Evolutionary conservation across 1,284 basidiomycete species (phyloP), one percentile per base, ranked within the genome.

Genomic region (Tilletia setariae): DNA sequence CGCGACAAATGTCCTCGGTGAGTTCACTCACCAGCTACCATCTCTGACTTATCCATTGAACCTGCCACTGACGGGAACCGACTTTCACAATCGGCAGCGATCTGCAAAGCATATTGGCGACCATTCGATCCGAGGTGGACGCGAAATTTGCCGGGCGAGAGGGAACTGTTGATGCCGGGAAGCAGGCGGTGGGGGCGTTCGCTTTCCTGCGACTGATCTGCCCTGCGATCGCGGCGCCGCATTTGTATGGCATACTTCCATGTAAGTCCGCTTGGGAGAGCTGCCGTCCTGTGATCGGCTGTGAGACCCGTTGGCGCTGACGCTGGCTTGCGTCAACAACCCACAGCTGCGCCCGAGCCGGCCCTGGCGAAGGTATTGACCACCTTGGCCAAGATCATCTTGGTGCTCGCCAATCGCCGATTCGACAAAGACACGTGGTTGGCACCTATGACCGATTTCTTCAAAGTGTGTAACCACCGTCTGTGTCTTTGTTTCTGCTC

Each of bases 131-230:
- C 63, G 74, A 68, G 65, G 78, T 79, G 66, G 73, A 78, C 64
- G 71, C 70, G 53, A 67, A 70, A n/a, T 77, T 74, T 56, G 62
- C 64, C 11, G 59, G 63, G 7, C 56, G 66, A 46, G 71, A 72
- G 49, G 70, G 69, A 19, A 67, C 70, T 13, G 64, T 66, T 15
- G 71, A 73, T n/a, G 72, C 78, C 3, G 78, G 78, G 23, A 75
- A 75, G 25, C 78, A 79, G 59, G 75, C 72, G 44, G 75, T 79
- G 0, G 77, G 78, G 32, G 74, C 78, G 2, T 78, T 79, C 42
- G 76, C 77, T 30, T 79, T 79, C 62, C 65, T 79, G 42, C 72
- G 78, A 4, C 70, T 79, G 21, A 76, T 79, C 46, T 79, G 76
- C 62, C 76, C 78, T 13, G 75, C 78, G 0, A 77, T 79, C 66